These are phyloP conservation scores for Populus alba DNA, from an alignment of 345 rosid species.

Conservation along the genomic window DNA sequence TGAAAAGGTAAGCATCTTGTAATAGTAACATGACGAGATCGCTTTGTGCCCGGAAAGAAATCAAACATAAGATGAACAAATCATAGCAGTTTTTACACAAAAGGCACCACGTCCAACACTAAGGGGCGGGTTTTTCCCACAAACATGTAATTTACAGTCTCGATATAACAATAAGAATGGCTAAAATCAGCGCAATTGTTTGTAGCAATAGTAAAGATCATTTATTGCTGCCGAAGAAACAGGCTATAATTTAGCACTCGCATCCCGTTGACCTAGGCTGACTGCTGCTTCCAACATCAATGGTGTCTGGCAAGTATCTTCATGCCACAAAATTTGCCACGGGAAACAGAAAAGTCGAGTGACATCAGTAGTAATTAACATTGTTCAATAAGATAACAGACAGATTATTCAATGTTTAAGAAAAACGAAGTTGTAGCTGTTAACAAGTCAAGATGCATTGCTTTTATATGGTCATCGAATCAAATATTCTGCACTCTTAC, in stretches of 20 bases:
- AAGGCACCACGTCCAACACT: constrained; percentile 10
- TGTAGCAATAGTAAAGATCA: constrained; percentile 6
- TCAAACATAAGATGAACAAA: constrained; percentile 15
- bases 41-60: constrained; percentile 2
- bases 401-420: background rate
- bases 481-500: background rate
- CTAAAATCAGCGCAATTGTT: constrained; percentile 17
- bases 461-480: background rate
- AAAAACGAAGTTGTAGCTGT: background rate
- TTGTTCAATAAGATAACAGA: background rate
- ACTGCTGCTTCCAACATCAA: constrained; percentile 60
- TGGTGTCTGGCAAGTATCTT: constrained; percentile 73
- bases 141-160: constrained; percentile 41
- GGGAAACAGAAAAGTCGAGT: background rate
- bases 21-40: background rate
- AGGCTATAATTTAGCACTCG: constrained; percentile 36
- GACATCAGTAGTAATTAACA: constrained; percentile 12
- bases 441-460: background rate
- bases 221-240: constrained; percentile 22
- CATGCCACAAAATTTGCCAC: constrained; percentile 13
- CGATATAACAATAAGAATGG: constrained; percentile 17
- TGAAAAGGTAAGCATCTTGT: background rate
- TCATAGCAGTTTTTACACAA: constrained; percentile 11
- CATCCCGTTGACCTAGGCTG: constrained; percentile 60
- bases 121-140: constrained; percentile 21